A percentile compares a stretch with the other conserved stretches of the same genome.
Evolutionary conservation across 305 asterid species (phyloP).

Genomic region (Fraxinus ornus): DNA sequence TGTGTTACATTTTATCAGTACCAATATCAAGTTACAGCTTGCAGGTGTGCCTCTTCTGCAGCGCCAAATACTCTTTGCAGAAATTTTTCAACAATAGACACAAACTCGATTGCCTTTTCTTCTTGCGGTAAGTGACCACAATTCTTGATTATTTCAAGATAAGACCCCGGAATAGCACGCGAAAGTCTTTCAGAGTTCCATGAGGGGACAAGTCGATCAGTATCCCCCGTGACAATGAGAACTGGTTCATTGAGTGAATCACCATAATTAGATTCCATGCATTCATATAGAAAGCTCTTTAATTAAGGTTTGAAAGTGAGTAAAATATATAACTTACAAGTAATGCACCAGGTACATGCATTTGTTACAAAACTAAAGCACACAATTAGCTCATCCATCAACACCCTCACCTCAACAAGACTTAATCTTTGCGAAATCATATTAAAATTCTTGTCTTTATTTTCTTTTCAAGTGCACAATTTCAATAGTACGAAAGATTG

Average conservation of each 20-base stretch:
- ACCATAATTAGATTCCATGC: slow-evolving; percentile 19
- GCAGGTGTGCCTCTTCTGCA: slow-evolving; percentile 42
- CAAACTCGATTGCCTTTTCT: slow-evolving; percentile 82
- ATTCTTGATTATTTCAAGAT: slow-evolving; percentile 63
- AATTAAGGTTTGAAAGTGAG: background rate
- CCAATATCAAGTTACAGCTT: slow-evolving; percentile 50
- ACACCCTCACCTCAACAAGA: slow-evolving; percentile 7
- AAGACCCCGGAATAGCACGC: slow-evolving; percentile 76
- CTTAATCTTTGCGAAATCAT: background rate
- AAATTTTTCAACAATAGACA: slow-evolving; percentile 65
- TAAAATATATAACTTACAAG: background rate
- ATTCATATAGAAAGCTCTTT: background rate
- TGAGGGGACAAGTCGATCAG: slow-evolving; percentile 83
- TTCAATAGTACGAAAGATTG: slow-evolving; percentile 7
- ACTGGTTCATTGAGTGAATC: slow-evolving; percentile 45
- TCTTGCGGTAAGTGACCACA: slow-evolving; percentile 97
- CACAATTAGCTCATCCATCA: background rate
- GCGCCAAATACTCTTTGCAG: slow-evolving; percentile 46
- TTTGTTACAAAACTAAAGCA: background rate
- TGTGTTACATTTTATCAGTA: slow-evolving; percentile 2
- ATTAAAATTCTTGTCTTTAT: background rate
- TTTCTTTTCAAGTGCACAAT: slow-evolving; percentile 4
- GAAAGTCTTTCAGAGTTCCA: slow-evolving; percentile 87
- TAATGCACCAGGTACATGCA: background rate
- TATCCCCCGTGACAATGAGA: slow-evolving; percentile 81